Percentiles rank a stretch among this genome's conserved stretches.
Evolutionary conservation across 1,284 basidiomycete species (phyloP).

Genomic region (Ceratobasidium sp.): DNA sequence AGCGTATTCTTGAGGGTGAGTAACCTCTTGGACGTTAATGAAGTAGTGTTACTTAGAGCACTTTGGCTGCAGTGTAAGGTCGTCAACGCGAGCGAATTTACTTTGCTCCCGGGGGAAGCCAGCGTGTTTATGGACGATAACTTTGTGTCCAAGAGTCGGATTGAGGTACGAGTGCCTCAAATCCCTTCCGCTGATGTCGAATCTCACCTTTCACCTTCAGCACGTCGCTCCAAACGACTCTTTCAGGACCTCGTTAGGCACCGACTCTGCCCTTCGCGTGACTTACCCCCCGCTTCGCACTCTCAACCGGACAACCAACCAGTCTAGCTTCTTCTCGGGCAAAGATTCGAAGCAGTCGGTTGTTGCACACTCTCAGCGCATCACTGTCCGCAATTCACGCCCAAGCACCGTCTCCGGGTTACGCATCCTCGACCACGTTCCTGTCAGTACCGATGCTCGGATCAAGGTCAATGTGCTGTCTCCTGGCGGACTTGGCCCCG

Average conservation of each 20-base stretch:
- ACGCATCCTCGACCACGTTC: conserved; percentile 51
- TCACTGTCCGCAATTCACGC: conserved; percentile 52
- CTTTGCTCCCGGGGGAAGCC: conserved; percentile 48
- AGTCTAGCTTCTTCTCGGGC: conserved; percentile 25
- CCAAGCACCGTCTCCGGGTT: conserved; percentile 40
- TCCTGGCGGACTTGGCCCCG: conserved; percentile 47
- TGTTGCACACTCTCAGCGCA: conserved; percentile 50
- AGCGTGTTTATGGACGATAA: conserved; percentile 52
- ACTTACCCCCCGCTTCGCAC: conserved; percentile 51
- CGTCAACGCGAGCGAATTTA: conserved; percentile 45
- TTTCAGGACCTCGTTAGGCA: conserved; percentile 48
- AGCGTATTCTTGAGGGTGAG: conserved; percentile 27
- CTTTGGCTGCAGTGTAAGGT: conserved; percentile 38
- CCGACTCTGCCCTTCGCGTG: conserved; percentile 48
- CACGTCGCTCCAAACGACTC: conserved; percentile 46
- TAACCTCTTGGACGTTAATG: background rate
- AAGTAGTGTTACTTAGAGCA: background rate
- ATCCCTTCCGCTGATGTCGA: background rate
- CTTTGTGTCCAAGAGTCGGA: conserved; percentile 50
- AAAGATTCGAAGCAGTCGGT: conserved; percentile 44
- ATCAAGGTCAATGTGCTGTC: conserved; percentile 51
- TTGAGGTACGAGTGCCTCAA: background rate
- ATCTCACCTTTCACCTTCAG: conserved; percentile 7
- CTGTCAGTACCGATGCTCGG: conserved; percentile 49
- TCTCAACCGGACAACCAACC: conserved; percentile 46